Percentiles rank a stretch among this genome's conserved stretches.
Conservation (phyloP, 202 grass and related monocot species). For the Zoysia matrella region DNA sequence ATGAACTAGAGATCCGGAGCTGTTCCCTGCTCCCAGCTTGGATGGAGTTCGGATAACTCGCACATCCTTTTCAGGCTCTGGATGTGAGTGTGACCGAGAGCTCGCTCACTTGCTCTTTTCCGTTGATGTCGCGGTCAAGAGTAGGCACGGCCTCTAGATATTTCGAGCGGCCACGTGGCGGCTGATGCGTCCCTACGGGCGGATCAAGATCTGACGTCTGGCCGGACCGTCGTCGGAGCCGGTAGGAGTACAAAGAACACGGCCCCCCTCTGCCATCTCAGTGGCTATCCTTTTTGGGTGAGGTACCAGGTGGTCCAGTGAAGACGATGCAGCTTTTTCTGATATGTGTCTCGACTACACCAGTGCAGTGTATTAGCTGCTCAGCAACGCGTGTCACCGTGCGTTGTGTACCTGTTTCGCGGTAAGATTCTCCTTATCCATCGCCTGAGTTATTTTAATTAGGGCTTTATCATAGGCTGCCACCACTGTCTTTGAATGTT, state of each 20-base stretch:
- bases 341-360: too few relatives aligned
- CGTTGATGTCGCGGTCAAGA: not conserved
- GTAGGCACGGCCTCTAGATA: not conserved
- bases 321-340: not conserved
- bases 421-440: not conserved
- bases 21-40: not conserved
- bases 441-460: not conserved
- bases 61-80: not conserved
- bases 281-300: not conserved
- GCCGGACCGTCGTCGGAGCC: not conserved
- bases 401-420: not conserved
- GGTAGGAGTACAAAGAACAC: too few relatives aligned
- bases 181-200: not conserved
- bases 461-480: not conserved
- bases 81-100: not conserved
- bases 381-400: not conserved
- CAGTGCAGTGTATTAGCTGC: not conserved
- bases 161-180: conserved; percentile 4
- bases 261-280: not conserved
- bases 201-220: conserved; percentile 1
- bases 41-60: not conserved
- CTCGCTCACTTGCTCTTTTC: not conserved
- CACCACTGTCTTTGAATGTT: too few relatives aligned
- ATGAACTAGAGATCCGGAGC: not conserved
- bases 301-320: not conserved